Percentiles rank a stretch among this genome's conserved stretches.
These are phyloP conservation scores for Phytophthora pini DNA, from an alignment of 352 stramenopile species.

Conservation along the genomic window DNA sequence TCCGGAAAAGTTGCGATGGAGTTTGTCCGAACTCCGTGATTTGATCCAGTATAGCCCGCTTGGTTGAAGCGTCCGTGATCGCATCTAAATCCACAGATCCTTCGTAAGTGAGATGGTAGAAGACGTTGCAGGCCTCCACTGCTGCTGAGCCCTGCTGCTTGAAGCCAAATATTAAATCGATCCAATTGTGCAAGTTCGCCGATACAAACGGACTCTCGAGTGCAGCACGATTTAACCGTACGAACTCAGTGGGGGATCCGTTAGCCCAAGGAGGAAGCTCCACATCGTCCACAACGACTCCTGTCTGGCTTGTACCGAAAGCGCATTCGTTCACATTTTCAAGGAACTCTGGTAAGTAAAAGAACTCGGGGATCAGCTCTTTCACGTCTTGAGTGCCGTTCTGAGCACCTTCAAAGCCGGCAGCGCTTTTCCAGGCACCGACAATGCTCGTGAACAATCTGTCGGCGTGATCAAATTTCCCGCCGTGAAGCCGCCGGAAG, in stretches of 20 bases:
- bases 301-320: slow-evolving; percentile 92
- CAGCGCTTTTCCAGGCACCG: slow-evolving; percentile 91
- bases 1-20: slow-evolving; percentile 94
- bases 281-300: slow-evolving; percentile 90
- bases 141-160: slow-evolving; percentile 95
- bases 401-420: slow-evolving; percentile 64
- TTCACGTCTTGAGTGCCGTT: slow-evolving; percentile 96
- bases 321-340: slow-evolving; percentile 96
- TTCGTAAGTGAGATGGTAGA: slow-evolving; percentile 98
- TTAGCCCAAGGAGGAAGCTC: slow-evolving; percentile 95
- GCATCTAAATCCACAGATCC: slow-evolving; percentile 96
- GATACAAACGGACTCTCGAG: slow-evolving; percentile 97
- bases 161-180: slow-evolving; percentile 98
- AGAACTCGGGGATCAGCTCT: slow-evolving; percentile 99
- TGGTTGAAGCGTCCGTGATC: slow-evolving; percentile 64
- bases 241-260: slow-evolving; percentile 93
- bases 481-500: slow-evolving; percentile 94
- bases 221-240: slow-evolving; percentile 94
- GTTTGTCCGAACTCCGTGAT: slow-evolving; percentile 99
- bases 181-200: slow-evolving; percentile 97
- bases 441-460: slow-evolving; percentile 96
- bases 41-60: slow-evolving; percentile 93
- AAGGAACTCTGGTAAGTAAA: slow-evolving; percentile 95
- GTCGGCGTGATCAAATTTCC: slow-evolving; percentile 98
- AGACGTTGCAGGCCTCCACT: slow-evolving; percentile 96